Evolutionary conservation across 129 eudicot species (phyloP), one percentile per base, ranked within the genome.

Genomic region (Tanacetum coccineum): DNA sequence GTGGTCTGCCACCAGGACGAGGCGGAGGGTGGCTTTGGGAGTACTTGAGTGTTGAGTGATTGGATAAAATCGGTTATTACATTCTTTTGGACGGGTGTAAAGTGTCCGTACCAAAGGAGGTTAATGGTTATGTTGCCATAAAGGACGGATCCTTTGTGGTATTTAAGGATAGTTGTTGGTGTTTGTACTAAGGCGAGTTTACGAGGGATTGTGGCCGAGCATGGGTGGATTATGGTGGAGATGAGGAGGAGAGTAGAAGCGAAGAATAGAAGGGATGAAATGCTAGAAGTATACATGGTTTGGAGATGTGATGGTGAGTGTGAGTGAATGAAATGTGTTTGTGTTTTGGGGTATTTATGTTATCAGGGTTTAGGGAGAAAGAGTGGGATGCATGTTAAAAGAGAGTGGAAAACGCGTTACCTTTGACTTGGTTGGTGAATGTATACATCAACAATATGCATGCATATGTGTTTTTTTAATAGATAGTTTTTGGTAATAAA

Each of bases 1-100:
- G 90, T 87, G 53, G 97, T 81, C 56, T 70, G 76, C 97, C 97
- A 90, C 97, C 97, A 90, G 7, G 95, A 73, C 0, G 89, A 80
- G 52, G 74, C 91, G 50, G 97, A 84, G 22, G 97, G 97, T 0
- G 73, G 55, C 4, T 79, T 10, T 0, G 28, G 64, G 72, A 67
- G 57, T 22, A 13, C 64, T 36, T 13, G 28, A 47, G 87, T 20
- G 73, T 56, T 78, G 12, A 90, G 77, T 0, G 95, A 87, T 7
- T 69, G 70, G 30, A 90, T 59, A 46, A 81, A 90, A 54, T 90
- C 97, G 13, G 71, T 75, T 47, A 90, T 78, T 11, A 82, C 58
- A 48, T 87, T 61, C 60, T 85, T 83, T 48, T 90, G 97, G 67
- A 21, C 4, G 0, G 89, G 83, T 3, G 81, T 70, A 72, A 90